Conservation (phyloP, 2,329 filamentous ascomycete species). For the Zymoseptoria pseudotritici region DNA sequence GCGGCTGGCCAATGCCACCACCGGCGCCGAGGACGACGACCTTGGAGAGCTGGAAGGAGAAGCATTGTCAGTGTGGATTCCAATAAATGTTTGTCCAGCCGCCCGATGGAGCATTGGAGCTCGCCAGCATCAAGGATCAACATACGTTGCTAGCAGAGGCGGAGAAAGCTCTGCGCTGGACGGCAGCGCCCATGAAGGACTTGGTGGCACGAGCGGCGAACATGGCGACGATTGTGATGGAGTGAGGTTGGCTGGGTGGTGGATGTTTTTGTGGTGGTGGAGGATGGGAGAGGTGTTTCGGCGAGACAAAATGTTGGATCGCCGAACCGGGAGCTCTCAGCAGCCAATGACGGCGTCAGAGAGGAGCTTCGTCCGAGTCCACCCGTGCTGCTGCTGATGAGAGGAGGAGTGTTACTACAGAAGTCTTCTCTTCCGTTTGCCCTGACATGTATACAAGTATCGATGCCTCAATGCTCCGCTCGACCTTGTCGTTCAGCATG, state of each 20-base stretch:
- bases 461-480: background rate
- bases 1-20: conserved; percentile 95
- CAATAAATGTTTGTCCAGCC: conserved; percentile 2
- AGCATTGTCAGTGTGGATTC: background rate
- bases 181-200: conserved; percentile 38
- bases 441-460: background rate
- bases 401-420: background rate
- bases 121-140: conserved; percentile 3
- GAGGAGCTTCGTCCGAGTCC: background rate
- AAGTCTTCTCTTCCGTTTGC: background rate
- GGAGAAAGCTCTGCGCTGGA: conserved; percentile 47
- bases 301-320: background rate
- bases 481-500: background rate
- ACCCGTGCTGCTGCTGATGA: background rate
- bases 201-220: conserved; percentile 51
- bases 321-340: background rate
- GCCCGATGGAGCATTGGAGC: background rate
- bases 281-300: background rate
- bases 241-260: background rate
- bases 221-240: conserved; percentile 48
- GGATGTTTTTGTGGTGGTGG: background rate
- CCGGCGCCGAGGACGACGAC: conserved; percentile 94
- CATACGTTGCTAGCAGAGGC: conserved; percentile 46
- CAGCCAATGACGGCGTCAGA: background rate
- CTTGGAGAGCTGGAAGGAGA: conserved; percentile 69